Evolutionary conservation across 2,329 filamentous ascomycete genomes (phyloP).

Genomic region (Arthrobotrys conoides): DNA sequence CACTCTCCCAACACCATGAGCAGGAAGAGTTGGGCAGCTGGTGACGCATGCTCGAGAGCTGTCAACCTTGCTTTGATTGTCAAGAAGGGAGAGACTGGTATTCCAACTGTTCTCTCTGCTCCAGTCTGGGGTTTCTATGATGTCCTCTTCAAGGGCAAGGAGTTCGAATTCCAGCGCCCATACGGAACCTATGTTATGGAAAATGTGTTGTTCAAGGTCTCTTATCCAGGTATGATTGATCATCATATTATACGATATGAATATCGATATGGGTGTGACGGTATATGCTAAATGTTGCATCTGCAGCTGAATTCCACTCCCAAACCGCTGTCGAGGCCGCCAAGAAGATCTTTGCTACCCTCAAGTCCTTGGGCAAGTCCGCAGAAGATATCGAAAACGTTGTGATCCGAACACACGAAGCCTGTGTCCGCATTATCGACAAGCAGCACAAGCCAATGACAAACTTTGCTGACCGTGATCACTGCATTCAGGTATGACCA

Average conservation of each 20-base stretch:
- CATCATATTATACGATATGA: not conserved
- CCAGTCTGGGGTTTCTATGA: slow-evolving; percentile 99
- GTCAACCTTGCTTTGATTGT: slow-evolving; percentile 94
- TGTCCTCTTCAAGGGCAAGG: slow-evolving; percentile 94
- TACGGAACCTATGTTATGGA: slow-evolving; percentile 99
- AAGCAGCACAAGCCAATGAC: slow-evolving; percentile 99
- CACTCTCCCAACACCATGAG: slow-evolving; percentile 99
- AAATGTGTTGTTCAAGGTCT: slow-evolving; percentile 99
- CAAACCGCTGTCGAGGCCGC: slow-evolving; percentile 98
- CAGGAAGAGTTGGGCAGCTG: slow-evolving; percentile 98
- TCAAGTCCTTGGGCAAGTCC: slow-evolving; percentile 87
- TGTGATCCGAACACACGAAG: slow-evolving; percentile 96
- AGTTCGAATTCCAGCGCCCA: slow-evolving; percentile 94
- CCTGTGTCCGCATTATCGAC: slow-evolving; percentile 98
- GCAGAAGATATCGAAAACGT: slow-evolving; percentile 93
- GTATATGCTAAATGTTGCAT: slow-evolving; percentile 15
- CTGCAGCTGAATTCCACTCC: slow-evolving; percentile 94
- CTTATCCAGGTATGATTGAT: slow-evolving; percentile 81
- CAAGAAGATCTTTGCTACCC: slow-evolving; percentile 85
- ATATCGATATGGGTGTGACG: slow-evolving; percentile 41
- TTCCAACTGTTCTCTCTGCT: slow-evolving; percentile 92
- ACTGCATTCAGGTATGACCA: slow-evolving; percentile 84
- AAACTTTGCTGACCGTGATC: slow-evolving; percentile 99
- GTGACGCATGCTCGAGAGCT: slow-evolving; percentile 95
- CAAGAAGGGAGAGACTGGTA: slow-evolving; percentile 82